A percentile compares a stretch with the other conserved stretches of the same genome.
Conservation (phyloP, 1,139 yeast genomes). For the Debaryomyces coudertii region DNA sequence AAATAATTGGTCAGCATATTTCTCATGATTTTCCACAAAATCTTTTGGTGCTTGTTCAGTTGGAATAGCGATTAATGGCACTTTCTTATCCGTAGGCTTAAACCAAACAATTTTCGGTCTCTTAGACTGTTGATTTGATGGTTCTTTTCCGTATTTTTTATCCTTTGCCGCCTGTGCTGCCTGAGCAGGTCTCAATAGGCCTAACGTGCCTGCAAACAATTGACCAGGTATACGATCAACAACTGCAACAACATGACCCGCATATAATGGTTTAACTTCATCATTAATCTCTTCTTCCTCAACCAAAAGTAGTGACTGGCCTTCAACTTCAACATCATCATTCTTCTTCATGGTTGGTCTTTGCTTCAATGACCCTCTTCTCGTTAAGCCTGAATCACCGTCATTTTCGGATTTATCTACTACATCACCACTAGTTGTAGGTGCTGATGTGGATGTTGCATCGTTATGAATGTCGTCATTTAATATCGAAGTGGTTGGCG, state of each 20-base stretch:
- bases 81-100: constrained; percentile 96
- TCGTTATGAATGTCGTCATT: constrained; percentile 71
- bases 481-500: constrained; percentile 40
- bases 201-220: constrained; percentile 89
- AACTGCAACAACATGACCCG: constrained; percentile 98
- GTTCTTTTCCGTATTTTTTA: constrained; percentile 57
- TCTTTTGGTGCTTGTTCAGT: constrained; percentile 97
- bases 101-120: constrained; percentile 98
- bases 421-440: constrained; percentile 22
- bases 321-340: constrained; percentile 98
- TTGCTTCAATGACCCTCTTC: constrained; percentile 91
- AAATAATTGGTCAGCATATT: constrained; percentile 77
- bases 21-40: constrained; percentile 89
- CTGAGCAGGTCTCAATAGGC: constrained; percentile 92
- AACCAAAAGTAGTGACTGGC: constrained; percentile 84
- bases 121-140: constrained; percentile 51
- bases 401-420: constrained; percentile 22
- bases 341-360: constrained; percentile 98
- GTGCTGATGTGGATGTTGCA: constrained; percentile 56
- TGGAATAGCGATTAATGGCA: constrained; percentile 96
- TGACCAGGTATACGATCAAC: constrained; percentile 98
- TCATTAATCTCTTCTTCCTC: constrained; percentile 97
- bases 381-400: constrained; percentile 51
- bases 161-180: constrained; percentile 86
- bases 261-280: constrained; percentile 89